Conservation (phyloP, 768 basidiomycete genomes). For the Russula sp. region DNA sequence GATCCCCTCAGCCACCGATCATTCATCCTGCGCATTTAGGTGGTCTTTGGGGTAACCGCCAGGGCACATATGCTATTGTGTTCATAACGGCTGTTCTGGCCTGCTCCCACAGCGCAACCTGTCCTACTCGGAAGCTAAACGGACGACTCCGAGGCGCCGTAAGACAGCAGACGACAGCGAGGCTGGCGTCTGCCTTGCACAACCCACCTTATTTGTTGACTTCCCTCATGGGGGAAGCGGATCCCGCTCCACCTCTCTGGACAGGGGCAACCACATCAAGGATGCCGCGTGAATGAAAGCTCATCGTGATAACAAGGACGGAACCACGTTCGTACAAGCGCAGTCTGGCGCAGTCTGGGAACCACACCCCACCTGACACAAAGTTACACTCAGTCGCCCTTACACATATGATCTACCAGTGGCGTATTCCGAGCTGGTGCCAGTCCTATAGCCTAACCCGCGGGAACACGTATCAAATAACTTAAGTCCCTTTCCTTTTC, state of each 20-base stretch:
- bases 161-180: constrained; percentile 3
- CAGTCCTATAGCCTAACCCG: neutral
- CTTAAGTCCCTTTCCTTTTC: constrained; percentile 6
- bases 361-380: neutral
- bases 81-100: neutral
- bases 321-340: neutral
- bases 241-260: neutral
- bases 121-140: too few species aligned
- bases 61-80: neutral
- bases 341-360: neutral
- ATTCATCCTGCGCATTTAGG: neutral
- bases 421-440: constrained; percentile 1
- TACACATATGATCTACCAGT: constrained; percentile 4
- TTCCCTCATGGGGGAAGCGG: neutral
- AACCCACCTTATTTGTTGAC: constrained; percentile 2
- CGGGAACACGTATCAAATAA: neutral
- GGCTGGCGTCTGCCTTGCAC: constrained; percentile 1
- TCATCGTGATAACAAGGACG: constrained; percentile 10
- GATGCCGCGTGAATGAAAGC: neutral
- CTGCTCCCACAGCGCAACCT: neutral
- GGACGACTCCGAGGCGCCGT: neutral
- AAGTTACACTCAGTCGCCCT: neutral
- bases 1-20: constrained; percentile 13
- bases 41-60: neutral
- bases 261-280: constrained; percentile 16